Base-by-base conservation (phyloP, 2,329 filamentous ascomycete genomes). In the Clonostachys sp. region DNA sequence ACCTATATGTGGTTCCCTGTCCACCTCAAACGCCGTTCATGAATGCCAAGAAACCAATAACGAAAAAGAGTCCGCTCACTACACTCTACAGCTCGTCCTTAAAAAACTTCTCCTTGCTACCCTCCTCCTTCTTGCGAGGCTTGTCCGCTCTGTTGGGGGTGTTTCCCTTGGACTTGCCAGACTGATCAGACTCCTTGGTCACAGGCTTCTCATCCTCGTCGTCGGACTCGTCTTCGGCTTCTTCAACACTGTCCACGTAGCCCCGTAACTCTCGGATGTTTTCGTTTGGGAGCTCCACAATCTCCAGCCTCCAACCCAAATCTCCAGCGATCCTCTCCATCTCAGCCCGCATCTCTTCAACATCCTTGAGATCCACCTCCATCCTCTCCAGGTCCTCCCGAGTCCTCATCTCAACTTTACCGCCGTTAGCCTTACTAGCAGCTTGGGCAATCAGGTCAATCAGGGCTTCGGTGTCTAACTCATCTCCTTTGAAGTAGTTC, bases 231-330 rank as follows among this genome's bases (percentile, higher is more conserved):
- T 48, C 54, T n/a, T 56, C 55, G 16, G 53, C 62, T 9, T 69
- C 63, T 10, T 75, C 71, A 1, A 79, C 73, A 2, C 79, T 76
- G 30, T 86, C 83, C 14, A 92, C 77, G 40, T 88, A 80, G 1
- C 86, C 88, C 41, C 86, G 72, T 39, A 92, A 80, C 60, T 90
- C 85, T 51, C 67, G 59, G 16, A 80, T 70, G 18, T 78, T 75
- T 5, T 63, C 60, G 5, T 74, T 69, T 18, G 84, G 79, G 12
- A 81, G 74, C 57, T 94, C 86, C 2, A 94, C 80, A 13, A 94
- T 74, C 64, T 94, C 88, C 50, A 96, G 71, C 57, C 84, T 87
- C 90, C 91, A 96, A 14, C 83, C 82, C 53, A 83, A 80, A 8
- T 85, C 82, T 4, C 83, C 80, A 0, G 89, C 88, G 39, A 87